Evolutionary conservation across 164 flowering plant species (phyloP), one percentile per base, ranked within the genome.

Genomic region (Dillenia suffruticosa): DNA sequence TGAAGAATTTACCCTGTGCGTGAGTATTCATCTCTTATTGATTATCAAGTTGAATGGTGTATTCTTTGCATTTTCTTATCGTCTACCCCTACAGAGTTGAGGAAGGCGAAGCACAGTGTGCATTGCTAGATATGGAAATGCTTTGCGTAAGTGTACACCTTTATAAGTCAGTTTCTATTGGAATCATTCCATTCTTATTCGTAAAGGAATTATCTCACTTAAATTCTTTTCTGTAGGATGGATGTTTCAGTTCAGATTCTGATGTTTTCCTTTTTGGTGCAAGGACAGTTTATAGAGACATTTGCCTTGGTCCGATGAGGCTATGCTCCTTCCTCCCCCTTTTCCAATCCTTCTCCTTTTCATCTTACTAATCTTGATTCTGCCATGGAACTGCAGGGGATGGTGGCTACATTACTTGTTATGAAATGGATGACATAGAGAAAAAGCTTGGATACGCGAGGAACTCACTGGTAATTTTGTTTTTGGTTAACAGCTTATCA

Each of bases 101-200:
- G 75, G 99, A 94, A 77, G 98, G 85, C 51, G 97, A 90, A 77
- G 95, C 99, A n/a, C 93, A 91, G 59, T 94, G 97, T 75, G 97
- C 97, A 51, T 68, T 89, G 56, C 70, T 94, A 63, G 80, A 91
- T 75, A 72, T 79, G 47, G 97, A 87, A 72, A 78, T 82, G 46
- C 73, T 94, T 61, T 91, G 97, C 73, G 97, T 94, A 71, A 80
- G 98, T 74, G 49, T 48, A 48, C 58, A 40, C 19, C 2, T 8
- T 66, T 56, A 9, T 32, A 59, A n/a, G 49, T 45, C 15, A 19
- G 54, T 46, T 26, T 49, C 8, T 51, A 14, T 52, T 52, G 14
- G 32, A 46, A 49, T 63, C 16, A 43, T 57, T 17, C 56, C 46
- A 46, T 57, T 49, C 49, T 5, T 26, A 46, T 60, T 62, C 49